These are phyloP conservation scores for Cercospora sp. DNA, from an alignment of 2,329 filamentous ascomycete species.

Conservation along the genomic window DNA sequence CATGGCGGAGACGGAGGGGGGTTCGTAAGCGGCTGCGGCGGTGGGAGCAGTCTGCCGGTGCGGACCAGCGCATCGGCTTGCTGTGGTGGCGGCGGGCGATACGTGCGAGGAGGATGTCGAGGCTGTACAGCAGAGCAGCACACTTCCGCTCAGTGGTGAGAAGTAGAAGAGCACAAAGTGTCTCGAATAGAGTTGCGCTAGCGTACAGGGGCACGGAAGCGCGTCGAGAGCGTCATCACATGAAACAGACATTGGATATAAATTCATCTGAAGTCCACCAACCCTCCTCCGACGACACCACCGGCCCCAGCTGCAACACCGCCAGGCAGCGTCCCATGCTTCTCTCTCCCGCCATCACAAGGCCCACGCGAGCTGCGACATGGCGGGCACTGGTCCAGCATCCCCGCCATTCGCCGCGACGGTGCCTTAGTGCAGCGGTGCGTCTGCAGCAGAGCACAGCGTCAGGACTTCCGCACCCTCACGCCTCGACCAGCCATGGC, in stretches of 20 bases:
- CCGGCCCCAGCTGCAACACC: not conserved
- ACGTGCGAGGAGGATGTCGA: not conserved
- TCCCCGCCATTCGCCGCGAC: not conserved
- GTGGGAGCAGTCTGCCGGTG: not conserved
- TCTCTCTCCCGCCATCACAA: not conserved
- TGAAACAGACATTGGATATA: not conserved
- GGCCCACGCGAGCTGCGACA: not conserved
- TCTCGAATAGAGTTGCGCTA: not conserved
- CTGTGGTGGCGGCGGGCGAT: not conserved
- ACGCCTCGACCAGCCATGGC: conserved; percentile 21
- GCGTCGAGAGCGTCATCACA: not conserved
- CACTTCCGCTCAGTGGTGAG: not conserved
- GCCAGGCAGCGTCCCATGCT: not conserved
- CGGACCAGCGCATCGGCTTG: conserved; percentile 7
- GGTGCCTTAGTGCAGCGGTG: not conserved
- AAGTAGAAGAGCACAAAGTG: conserved; percentile 25
- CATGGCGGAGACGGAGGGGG: conserved; percentile 45
- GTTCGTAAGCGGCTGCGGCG: not conserved
- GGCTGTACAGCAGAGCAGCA: not conserved
- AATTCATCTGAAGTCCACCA: not conserved
- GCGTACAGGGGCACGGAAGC: not conserved
- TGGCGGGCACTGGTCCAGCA: not conserved
- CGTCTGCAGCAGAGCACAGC: not conserved
- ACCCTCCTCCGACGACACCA: not conserved
- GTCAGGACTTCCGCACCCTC: not conserved